Evolutionary conservation across 768 basidiomycete genomes (phyloP).

Genomic region (Sarcodon sp.): DNA sequence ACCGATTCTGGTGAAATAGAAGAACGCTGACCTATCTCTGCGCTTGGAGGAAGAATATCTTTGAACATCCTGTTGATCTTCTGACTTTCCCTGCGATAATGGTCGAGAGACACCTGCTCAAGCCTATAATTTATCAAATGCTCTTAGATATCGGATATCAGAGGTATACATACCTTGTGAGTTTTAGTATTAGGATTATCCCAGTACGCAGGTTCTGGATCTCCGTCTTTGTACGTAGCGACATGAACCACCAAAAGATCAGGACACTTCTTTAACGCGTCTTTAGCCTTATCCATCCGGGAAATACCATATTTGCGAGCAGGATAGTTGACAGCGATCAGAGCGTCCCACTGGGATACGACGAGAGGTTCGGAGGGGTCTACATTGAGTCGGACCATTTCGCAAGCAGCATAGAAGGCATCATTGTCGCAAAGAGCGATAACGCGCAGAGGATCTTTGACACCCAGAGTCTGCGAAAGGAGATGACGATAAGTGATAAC

Average conservation of each 20-base stretch:
- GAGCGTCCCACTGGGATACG: conserved; percentile 76
- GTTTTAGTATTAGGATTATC: conserved; percentile 79
- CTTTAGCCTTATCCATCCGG: conserved; percentile 73
- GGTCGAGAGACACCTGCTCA: conserved; percentile 76
- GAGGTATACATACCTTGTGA: conserved; percentile 64
- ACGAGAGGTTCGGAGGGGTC: conserved; percentile 55
- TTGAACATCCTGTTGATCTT: conserved; percentile 82
- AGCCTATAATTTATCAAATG: background rate
- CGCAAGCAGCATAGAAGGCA: conserved; percentile 77
- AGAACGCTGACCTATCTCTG: conserved; percentile 54
- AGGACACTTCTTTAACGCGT: conserved; percentile 81
- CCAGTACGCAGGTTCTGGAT: conserved; percentile 82
- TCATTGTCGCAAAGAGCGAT: conserved; percentile 89
- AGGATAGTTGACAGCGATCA: conserved; percentile 95
- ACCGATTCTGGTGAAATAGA: background rate
- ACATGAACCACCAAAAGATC: conserved; percentile 81
- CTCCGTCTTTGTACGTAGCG: conserved; percentile 87
- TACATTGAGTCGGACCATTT: conserved; percentile 67
- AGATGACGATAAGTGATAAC: conserved; percentile 73
- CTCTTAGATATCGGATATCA: background rate
- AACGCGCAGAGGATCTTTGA: conserved; percentile 67
- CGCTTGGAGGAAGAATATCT: conserved; percentile 56
- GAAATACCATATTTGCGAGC: conserved; percentile 90
- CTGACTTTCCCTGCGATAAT: conserved; percentile 81
- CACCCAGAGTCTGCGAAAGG: conserved; percentile 52